Base-by-base conservation (phyloP, 257 asterid species). In the Nicotiana sylvestris region DNA sequence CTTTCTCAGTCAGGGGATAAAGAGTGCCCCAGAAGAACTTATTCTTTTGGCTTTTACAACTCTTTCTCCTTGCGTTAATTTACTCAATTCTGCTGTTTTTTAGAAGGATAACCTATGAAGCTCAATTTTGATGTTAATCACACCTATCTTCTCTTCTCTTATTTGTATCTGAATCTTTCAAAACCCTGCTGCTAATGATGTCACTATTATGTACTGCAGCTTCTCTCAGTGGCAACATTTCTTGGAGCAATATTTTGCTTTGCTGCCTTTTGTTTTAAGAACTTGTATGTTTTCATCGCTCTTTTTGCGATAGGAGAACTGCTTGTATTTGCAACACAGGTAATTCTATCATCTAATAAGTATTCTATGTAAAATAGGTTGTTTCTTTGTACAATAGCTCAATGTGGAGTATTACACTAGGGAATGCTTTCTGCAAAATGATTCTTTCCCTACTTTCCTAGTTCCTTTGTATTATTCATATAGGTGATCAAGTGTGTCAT, bases 251-350 rank as follows among this genome's bases (percentile, higher is more conserved):
- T 65, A 82, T 93, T 91, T 87, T 94, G 98, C 91, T 94, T 94
- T 83, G 87, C 89, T 80, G 90, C 98, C 84, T 94, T 94, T 86
- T 93, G 97, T 89, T 91, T 92, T 32, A 90, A 91, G 89, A 91
- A 86, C 91, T 85, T 93, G 30, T 92, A 88, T 79, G 91, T 57
- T 49, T 94, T 89, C 86, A 81, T 92, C 85, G 90, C 88, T 81
- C 87, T 93, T 76, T 94, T 94, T 66, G 90, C 97, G 58, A 84
- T 94, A 13, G 98, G 98, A 79, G 97, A 94, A 87, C 88, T 93
- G 84, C 91, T 94, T 27, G 92, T 92, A 32, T 94, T 94, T 88
- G 96, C 98, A 78, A 94, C 98, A 53, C 99, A 96, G 98, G 99
- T 96, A 82, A 78, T 57, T 58, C 61, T 1, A 55, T 39, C 15